Conservation (phyloP, 2,329 filamentous ascomycete genomes). For the Paraphoma chrysanthemicola region DNA sequence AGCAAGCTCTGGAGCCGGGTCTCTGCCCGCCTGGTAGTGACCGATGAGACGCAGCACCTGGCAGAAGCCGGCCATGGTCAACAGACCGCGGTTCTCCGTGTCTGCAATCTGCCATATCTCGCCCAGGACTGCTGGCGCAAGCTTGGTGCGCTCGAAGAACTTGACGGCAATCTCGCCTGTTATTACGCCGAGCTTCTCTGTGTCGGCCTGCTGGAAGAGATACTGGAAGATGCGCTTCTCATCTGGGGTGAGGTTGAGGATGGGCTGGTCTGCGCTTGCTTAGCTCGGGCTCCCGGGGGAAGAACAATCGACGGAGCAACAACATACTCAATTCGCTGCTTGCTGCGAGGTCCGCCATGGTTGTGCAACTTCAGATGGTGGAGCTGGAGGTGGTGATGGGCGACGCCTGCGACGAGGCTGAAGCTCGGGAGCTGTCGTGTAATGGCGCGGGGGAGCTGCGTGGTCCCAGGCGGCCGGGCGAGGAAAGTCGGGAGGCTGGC, state of each 20-base stretch:
- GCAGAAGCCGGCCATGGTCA: constrained; percentile 92
- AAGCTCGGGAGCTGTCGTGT: constrained; percentile 36
- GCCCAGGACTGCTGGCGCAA: constrained; percentile 85
- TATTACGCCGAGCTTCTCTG: constrained; percentile 88
- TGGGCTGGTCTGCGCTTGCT: constrained; percentile 51
- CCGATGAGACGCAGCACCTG: constrained; percentile 93
- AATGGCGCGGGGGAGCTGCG: constrained; percentile 37
- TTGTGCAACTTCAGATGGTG: constrained; percentile 25
- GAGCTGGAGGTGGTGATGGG: constrained; percentile 23
- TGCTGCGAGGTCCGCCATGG: constrained; percentile 46
- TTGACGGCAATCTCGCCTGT: constrained; percentile 95
- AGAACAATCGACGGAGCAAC: background rate
- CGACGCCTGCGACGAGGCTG: constrained; percentile 40
- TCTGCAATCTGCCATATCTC: constrained; percentile 99
- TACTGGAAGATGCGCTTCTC: constrained; percentile 95
- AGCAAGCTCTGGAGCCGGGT: constrained; percentile 81
- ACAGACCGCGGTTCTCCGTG: constrained; percentile 90
- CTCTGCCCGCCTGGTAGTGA: constrained; percentile 87
- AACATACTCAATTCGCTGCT: constrained; percentile 46
- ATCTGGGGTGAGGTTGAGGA: constrained; percentile 84
- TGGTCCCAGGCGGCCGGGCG: constrained; percentile 15
- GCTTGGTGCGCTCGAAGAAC: constrained; percentile 95
- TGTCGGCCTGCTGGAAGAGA: constrained; percentile 91
- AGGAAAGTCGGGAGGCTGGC: constrained; percentile 33
- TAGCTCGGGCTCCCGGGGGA: constrained; percentile 19